Conservation (phyloP, 768 basidiomycete genomes). For the Tylopilus sp. region DNA sequence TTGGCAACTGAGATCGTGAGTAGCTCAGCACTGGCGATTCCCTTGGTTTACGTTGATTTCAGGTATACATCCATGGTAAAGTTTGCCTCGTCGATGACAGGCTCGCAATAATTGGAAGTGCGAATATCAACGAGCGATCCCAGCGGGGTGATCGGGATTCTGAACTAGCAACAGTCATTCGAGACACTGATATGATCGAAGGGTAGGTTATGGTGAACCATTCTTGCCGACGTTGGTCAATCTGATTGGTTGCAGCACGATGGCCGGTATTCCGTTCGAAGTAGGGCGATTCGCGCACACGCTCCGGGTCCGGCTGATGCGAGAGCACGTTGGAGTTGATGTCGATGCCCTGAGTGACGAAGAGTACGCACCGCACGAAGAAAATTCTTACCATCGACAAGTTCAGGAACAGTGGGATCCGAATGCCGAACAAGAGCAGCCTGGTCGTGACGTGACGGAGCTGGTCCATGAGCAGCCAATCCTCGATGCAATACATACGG, state of each 20-base stretch:
- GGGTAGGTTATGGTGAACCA: conserved; percentile 48
- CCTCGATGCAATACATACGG: conserved; percentile 34
- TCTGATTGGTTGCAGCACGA: conserved; percentile 51
- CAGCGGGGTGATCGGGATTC: conserved; percentile 96
- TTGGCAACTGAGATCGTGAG: conserved; percentile 85
- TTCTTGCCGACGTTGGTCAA: background rate
- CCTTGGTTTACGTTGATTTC: conserved; percentile 12
- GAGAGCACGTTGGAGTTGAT: conserved; percentile 93
- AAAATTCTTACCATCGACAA: conserved; percentile 42
- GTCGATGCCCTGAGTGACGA: conserved; percentile 85
- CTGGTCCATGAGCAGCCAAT: conserved; percentile 36
- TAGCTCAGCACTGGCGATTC: background rate
- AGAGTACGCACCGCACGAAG: conserved; percentile 55
- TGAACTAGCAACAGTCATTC: conserved; percentile 86
- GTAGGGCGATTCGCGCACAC: conserved; percentile 97
- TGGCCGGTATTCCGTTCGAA: conserved; percentile 93
- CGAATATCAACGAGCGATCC: conserved; percentile 97
- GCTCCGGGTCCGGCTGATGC: conserved; percentile 89
- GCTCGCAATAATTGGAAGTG: conserved; percentile 89
- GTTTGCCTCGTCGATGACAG: conserved; percentile 90
- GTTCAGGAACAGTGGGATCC: conserved; percentile 72
- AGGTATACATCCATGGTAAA: conserved; percentile 83
- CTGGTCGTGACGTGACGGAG: conserved; percentile 41
- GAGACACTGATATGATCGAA: conserved; percentile 97
- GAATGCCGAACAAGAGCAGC: conserved; percentile 59